Evolutionary conservation across 208 protist species (phyloP).

Genomic region (Leishmania amazonensis): DNA sequence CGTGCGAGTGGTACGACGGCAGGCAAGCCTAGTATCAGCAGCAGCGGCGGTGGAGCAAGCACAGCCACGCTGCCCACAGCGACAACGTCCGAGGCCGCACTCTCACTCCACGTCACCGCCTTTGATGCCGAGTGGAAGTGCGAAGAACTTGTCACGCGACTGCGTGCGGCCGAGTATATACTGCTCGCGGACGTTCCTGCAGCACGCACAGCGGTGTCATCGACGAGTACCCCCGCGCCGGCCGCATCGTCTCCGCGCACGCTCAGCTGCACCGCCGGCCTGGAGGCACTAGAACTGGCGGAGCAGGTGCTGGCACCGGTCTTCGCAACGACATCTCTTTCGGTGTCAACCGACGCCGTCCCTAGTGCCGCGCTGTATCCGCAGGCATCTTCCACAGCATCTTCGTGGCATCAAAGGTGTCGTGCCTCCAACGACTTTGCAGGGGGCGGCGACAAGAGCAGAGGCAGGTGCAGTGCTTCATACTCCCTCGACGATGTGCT

Average conservation of each 20-base stretch:
- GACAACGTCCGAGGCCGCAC: not conserved
- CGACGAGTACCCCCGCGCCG: not conserved
- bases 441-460: not conserved
- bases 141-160: slow-evolving; percentile 48
- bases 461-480: not conserved
- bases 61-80: not conserved
- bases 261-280: slow-evolving; percentile 25
- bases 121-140: slow-evolving; percentile 44
- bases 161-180: slow-evolving; percentile 57
- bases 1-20: slow-evolving; percentile 1
- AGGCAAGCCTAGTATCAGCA: not conserved
- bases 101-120: slow-evolving; percentile 17
- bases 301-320: slow-evolving; percentile 54
- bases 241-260: slow-evolving; percentile 1
- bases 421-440: not conserved
- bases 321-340: slow-evolving; percentile 27
- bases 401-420: not conserved
- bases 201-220: not conserved
- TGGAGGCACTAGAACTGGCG: slow-evolving; percentile 47
- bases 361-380: not conserved
- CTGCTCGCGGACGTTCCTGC: slow-evolving; percentile 16
- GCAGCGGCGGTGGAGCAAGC: not conserved
- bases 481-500: slow-evolving; percentile 14
- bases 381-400: not conserved
- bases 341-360: not conserved